Conservation (phyloP, 1,284 basidiomycete genomes). For the Amylostereum areolatum region DNA sequence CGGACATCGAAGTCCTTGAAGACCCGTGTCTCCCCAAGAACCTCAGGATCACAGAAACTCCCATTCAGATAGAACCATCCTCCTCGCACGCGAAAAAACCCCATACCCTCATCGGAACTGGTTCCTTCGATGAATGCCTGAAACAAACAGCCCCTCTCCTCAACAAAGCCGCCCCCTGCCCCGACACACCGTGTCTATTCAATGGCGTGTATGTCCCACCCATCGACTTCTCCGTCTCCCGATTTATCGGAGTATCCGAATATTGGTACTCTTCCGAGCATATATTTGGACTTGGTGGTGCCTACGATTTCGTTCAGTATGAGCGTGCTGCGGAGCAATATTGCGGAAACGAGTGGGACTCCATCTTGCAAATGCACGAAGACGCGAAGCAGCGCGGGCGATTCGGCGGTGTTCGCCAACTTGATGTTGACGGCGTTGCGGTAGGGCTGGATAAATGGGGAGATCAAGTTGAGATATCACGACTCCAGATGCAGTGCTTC, state of each 20-base stretch:
- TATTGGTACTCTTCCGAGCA: conserved; percentile 99
- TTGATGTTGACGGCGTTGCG: conserved; percentile 50
- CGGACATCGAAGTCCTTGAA: conserved; percentile 39
- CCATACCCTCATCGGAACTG: conserved; percentile 79
- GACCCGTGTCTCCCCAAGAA: conserved; percentile 91
- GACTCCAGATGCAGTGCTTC: conserved; percentile 97
- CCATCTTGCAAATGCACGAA: conserved; percentile 69
- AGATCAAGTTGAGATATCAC: conserved; percentile 70
- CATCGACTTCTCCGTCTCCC: conserved; percentile 86
- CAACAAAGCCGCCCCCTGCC: conserved; percentile 83
- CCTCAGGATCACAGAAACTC: conserved; percentile 52
- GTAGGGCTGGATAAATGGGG: conserved; percentile 66
- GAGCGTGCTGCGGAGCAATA: conserved; percentile 89
- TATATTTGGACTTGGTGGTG: conserved; percentile 89
- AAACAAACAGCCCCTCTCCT: conserved; percentile 71
- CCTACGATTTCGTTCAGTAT: conserved; percentile 95
- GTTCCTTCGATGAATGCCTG: conserved; percentile 86
- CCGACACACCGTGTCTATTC: conserved; percentile 88
- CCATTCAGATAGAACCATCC: conserved; percentile 35
- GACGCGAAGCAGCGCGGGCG: conserved; percentile 38
- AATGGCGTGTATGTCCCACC: conserved; percentile 92
- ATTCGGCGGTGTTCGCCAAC: conserved; percentile 52
- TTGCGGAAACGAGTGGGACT: conserved; percentile 77
- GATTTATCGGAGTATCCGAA: conserved; percentile 97
- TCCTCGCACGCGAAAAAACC: conserved; percentile 38